Percentiles rank a stretch among this genome's conserved stretches.
phyloP scores from a whole-genome alignment of 768 basidiomycete species.

The Lactarius pseudohatsudake region DNA sequence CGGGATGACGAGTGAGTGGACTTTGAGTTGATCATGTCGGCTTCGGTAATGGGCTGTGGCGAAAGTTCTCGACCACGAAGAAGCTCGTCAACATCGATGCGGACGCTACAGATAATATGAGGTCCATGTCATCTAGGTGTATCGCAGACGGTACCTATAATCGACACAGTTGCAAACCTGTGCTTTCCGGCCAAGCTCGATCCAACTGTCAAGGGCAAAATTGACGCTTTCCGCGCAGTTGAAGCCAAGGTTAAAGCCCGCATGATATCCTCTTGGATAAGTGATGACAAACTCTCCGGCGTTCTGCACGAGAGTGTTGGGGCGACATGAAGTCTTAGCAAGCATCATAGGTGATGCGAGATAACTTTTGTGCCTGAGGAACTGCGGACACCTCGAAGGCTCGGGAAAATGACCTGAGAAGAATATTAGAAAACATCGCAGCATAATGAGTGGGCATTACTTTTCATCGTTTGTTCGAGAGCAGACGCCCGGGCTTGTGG shows the following conservation, averaged over 20 bases:
- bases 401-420: slow-evolving; percentile 81
- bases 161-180: slow-evolving; percentile 71
- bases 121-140: not conserved
- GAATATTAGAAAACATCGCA: slow-evolving; percentile 1
- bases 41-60: slow-evolving; percentile 33
- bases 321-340: slow-evolving; percentile 73
- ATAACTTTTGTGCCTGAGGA: slow-evolving; percentile 95
- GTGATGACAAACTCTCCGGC: slow-evolving; percentile 97
- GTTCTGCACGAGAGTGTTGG: slow-evolving; percentile 88
- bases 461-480: slow-evolving; percentile 88
- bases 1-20: slow-evolving; percentile 27
- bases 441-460: slow-evolving; percentile 40
- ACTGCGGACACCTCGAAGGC: slow-evolving; percentile 82
- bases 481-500: slow-evolving; percentile 81
- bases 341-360: slow-evolving; percentile 85
- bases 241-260: slow-evolving; percentile 93
- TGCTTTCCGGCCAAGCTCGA: slow-evolving; percentile 83
- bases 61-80: slow-evolving; percentile 65
- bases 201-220: slow-evolving; percentile 93
- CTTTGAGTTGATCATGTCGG: slow-evolving; percentile 23
- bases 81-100: slow-evolving; percentile 89
- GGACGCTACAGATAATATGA: slow-evolving; percentile 57
- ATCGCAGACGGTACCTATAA: slow-evolving; percentile 53
- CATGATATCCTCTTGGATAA: slow-evolving; percentile 92
- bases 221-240: slow-evolving; percentile 98